These are phyloP conservation scores for Fennellomyces sp. DNA, from an alignment of 371 early-diverging fungal genomes.

Conservation along the genomic window DNA sequence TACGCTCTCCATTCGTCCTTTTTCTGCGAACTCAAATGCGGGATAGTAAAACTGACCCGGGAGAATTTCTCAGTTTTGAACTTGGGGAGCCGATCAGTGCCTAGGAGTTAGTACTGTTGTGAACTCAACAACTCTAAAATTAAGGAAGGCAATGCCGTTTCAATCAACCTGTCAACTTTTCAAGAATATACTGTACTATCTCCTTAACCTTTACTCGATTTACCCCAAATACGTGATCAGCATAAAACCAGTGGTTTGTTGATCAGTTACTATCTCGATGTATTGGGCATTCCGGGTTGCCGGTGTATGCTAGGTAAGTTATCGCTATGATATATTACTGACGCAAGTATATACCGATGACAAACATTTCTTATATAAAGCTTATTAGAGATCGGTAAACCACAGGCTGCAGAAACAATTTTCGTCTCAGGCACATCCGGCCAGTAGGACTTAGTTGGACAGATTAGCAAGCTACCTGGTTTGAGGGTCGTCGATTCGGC, in stretches of 20 bases:
- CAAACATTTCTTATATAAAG: background rate
- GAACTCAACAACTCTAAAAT: conserved; percentile 54
- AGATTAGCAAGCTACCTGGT: conserved; percentile 73
- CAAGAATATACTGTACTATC: conserved; percentile 56
- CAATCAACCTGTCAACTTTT: conserved; percentile 33
- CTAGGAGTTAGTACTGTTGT: conserved; percentile 62
- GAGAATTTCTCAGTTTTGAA: too few species aligned
- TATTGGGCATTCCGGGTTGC: conserved; percentile 60
- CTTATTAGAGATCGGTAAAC: conserved; percentile 20
- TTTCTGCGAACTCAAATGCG: conserved; percentile 59
- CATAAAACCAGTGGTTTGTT: conserved; percentile 41
- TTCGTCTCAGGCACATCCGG: conserved; percentile 59
- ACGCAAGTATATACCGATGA: background rate
- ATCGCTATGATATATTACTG: background rate
- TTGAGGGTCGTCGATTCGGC: conserved; percentile 79
- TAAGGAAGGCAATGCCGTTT: conserved; percentile 64
- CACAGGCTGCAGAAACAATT: conserved; percentile 51
- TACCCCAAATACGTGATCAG: conserved; percentile 28
- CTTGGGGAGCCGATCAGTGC: conserved; percentile 60
- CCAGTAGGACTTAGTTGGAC: conserved; percentile 64
- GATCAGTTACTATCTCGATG: conserved; percentile 50
- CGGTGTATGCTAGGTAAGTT: conserved; percentile 40
- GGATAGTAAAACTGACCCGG: too few species aligned
- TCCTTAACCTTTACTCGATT: conserved; percentile 14
- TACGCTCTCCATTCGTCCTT: conserved; percentile 38